These are phyloP conservation scores for Hortaea werneckii DNA, from an alignment of 2,329 filamentous ascomycete genomes.

Conservation along the genomic window DNA sequence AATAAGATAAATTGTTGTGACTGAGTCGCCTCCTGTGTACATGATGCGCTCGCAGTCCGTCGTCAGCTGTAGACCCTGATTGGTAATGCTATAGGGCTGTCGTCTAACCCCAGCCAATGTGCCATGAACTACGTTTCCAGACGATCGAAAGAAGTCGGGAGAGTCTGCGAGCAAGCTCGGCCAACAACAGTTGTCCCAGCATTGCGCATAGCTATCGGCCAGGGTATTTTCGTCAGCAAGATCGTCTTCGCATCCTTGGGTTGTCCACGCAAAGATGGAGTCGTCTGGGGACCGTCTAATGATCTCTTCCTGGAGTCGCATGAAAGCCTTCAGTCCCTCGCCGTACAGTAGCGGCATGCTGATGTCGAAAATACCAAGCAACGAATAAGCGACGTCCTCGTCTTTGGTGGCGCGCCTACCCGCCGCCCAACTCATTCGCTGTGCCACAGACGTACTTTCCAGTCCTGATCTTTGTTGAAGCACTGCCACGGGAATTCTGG, in stretches of 20 bases:
- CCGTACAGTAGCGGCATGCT: conserved; percentile 12
- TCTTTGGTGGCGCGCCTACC: conserved; percentile 8
- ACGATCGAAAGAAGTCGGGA: neutral
- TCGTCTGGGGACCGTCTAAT: conserved; percentile 9
- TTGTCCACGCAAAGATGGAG: conserved; percentile 12
- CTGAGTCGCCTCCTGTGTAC: too few relatives aligned
- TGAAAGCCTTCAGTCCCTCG: conserved; percentile 10
- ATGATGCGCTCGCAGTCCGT: neutral
- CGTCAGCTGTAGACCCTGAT: neutral
- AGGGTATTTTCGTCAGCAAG: neutral
- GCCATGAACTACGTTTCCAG: neutral
- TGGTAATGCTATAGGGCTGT: neutral
- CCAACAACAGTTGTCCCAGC: too few relatives aligned
- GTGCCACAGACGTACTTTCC: conserved; percentile 3
- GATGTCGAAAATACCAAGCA: conserved; percentile 14
- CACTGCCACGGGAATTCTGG: neutral
- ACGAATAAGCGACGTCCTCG: conserved; percentile 10
- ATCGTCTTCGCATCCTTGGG: neutral
- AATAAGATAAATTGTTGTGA: too few relatives aligned
- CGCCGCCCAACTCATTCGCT: conserved; percentile 11
- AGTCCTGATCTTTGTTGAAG: neutral
- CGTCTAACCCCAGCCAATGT: neutral
- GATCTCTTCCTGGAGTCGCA: conserved; percentile 8
- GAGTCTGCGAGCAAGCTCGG: neutral
- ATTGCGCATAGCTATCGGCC: too few relatives aligned